phyloP scores from a whole-genome alignment of 345 rosid genomes.

The Cardiospermum halicacabum region DNA sequence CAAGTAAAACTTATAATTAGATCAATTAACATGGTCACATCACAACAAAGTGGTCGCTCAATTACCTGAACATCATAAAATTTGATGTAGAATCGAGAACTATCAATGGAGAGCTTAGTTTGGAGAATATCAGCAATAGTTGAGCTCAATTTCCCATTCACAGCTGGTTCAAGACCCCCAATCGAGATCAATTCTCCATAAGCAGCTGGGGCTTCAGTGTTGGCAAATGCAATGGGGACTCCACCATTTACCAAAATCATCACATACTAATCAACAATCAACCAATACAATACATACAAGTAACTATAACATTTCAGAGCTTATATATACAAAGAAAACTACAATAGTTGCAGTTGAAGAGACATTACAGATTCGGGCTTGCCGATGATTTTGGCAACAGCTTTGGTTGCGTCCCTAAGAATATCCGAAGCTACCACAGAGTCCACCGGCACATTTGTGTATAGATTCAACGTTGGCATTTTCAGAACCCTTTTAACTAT shows the following conservation, averaged over 20 bases:
- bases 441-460: slow-evolving; percentile 84
- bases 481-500: too few relatives aligned
- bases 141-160: slow-evolving; percentile 72
- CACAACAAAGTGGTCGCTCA: not conserved
- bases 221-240: slow-evolving; percentile 85
- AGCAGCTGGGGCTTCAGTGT: slow-evolving; percentile 86
- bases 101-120: slow-evolving; percentile 69
- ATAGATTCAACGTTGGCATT: slow-evolving; percentile 80
- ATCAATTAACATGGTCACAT: too few relatives aligned
- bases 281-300: not conserved
- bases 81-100: slow-evolving; percentile 87
- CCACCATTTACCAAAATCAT: slow-evolving; percentile 84
- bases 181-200: slow-evolving; percentile 84
- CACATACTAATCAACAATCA: slow-evolving; percentile 62
- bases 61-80: slow-evolving; percentile 71
- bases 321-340: not conserved
- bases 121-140: slow-evolving; percentile 78
- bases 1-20: not conserved
- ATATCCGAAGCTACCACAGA: slow-evolving; percentile 79
- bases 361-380: slow-evolving; percentile 76
- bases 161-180: slow-evolving; percentile 72
- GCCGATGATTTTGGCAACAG: slow-evolving; percentile 82
- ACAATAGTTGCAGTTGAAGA: not conserved
- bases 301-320: not conserved
- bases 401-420: slow-evolving; percentile 87